phyloP scores from a whole-genome alignment of 1,139 yeast genomes.

The Pichia sp. region DNA sequence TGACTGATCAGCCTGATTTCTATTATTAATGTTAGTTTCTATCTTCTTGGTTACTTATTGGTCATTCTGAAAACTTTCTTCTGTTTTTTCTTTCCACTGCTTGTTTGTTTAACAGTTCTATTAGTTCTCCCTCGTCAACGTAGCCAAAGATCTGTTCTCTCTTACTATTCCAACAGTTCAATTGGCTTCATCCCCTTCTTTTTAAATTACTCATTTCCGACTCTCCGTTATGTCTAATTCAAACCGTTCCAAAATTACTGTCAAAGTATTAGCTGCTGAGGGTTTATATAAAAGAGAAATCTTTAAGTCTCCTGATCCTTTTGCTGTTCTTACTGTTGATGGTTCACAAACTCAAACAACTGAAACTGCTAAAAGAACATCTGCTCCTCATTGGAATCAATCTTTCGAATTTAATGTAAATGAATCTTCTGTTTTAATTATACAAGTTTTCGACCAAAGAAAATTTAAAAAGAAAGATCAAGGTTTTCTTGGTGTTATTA shows the following conservation, averaged over 20 bases:
- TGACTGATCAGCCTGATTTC: neutral
- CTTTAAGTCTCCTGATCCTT: constrained; percentile 93
- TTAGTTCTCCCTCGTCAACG: neutral
- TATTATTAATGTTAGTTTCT: neutral
- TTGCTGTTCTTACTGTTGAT: constrained; percentile 93
- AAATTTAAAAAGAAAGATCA: constrained; percentile 97
- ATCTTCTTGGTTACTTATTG: neutral
- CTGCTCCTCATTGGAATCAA: constrained; percentile 98
- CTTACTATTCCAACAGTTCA: neutral
- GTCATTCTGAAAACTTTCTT: neutral
- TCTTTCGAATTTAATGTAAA: constrained; percentile 66
- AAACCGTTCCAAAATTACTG: constrained; percentile 39
- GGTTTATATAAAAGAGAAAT: constrained; percentile 93
- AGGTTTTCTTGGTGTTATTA: constrained; percentile 96
- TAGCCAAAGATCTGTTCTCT: neutral
- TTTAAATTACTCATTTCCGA: constrained; percentile 24
- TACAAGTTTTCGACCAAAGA: constrained; percentile 94
- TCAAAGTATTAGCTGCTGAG: constrained; percentile 91
- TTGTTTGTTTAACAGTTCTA: neutral
- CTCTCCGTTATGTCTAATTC: neutral
- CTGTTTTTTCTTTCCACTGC: neutral
- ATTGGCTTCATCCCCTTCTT: neutral
- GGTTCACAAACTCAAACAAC: constrained; percentile 96
- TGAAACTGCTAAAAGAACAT: constrained; percentile 84
- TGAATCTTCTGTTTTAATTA: constrained; percentile 81